These are phyloP conservation scores for Fragilaria radians DNA, from an alignment of 108 stramenopile genomes.

Conservation along the genomic window DNA sequence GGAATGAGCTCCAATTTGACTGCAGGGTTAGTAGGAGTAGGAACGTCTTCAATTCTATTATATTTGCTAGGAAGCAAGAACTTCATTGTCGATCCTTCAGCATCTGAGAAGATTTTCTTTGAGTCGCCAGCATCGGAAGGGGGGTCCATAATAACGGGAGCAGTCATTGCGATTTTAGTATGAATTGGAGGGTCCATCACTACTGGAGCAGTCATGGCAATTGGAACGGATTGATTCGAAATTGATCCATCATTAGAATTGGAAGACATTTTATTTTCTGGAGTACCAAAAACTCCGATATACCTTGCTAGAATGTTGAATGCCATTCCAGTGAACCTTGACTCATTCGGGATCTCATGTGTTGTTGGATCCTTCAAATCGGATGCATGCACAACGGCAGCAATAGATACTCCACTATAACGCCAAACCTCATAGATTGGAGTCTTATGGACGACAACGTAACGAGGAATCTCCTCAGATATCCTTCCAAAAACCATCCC, in stretches of 20 bases:
- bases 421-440: conserved; percentile 65
- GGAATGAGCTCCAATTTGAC: conserved; percentile 63
- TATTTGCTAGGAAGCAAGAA: conserved; percentile 80
- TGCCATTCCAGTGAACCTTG: conserved; percentile 22
- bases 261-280: conserved; percentile 51
- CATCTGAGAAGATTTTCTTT: conserved; percentile 24
- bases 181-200: conserved; percentile 30
- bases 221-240: too few species aligned
- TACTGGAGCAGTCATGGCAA: conserved; percentile 84
- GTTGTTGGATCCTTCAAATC: conserved; percentile 12
- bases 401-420: conserved; percentile 54
- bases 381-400: conserved; percentile 14
- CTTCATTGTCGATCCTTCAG: conserved; percentile 35
- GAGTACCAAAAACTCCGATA: conserved; percentile 78
- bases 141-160: conserved; percentile 52
- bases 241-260: conserved; percentile 23
- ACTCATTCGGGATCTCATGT: conserved; percentile 14
- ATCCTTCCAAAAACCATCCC: conserved; percentile 75
- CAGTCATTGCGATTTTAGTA: conserved; percentile 65
- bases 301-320: conserved; percentile 64
- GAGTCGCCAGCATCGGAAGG: conserved; percentile 6
- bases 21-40: conserved; percentile 69
- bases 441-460: conserved; percentile 41
- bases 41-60: conserved; percentile 62
- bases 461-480: conserved; percentile 58